Conservation (phyloP, 1,284 basidiomycete genomes). For the Salmacisia buchloeana region DNA sequence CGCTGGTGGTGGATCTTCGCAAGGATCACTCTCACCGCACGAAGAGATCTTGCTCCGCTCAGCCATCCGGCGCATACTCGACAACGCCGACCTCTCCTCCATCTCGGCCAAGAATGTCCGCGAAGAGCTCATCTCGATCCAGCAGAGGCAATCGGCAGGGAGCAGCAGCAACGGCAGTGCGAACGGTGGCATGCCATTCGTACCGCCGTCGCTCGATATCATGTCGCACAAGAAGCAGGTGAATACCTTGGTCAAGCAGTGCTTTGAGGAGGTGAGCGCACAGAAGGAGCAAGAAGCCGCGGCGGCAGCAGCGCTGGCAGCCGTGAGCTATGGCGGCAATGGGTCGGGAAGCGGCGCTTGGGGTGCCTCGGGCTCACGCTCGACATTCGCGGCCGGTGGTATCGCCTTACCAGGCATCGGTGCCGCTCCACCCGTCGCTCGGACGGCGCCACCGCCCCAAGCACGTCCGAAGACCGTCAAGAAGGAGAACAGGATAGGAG, state of each 20-base stretch:
- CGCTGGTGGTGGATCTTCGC: background rate
- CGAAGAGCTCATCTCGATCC: slow-evolving; percentile 28
- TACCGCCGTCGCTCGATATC: slow-evolving; percentile 3
- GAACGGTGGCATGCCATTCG: background rate
- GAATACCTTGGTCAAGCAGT: slow-evolving; percentile 37
- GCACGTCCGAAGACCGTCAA: background rate
- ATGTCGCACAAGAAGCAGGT: slow-evolving; percentile 34
- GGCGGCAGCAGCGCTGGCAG: background rate
- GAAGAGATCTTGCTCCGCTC: slow-evolving; percentile 22
- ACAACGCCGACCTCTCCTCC: slow-evolving; percentile 38
- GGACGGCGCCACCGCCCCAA: too few species aligned
- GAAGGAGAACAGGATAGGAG: slow-evolving; percentile 9
- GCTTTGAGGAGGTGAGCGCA: slow-evolving; percentile 39
- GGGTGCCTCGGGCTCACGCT: slow-evolving; percentile 2
- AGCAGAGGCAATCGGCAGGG: slow-evolving; percentile 27
- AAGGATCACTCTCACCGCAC: background rate
- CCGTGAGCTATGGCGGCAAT: background rate
- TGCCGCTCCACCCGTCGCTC: slow-evolving; percentile 27
- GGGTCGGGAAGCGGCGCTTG: too few species aligned
- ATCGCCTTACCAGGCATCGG: slow-evolving; percentile 38
- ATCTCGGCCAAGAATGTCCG: slow-evolving; percentile 43
- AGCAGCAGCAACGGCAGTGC: slow-evolving; percentile 20
- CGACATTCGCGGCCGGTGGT: slow-evolving; percentile 24
- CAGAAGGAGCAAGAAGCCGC: background rate
- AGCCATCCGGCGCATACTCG: slow-evolving; percentile 41